Evolutionary conservation across 352 stramenopile genomes (phyloP), one percentile per base, ranked within the genome.

Genomic region (Phytopythium kandeliae): DNA sequence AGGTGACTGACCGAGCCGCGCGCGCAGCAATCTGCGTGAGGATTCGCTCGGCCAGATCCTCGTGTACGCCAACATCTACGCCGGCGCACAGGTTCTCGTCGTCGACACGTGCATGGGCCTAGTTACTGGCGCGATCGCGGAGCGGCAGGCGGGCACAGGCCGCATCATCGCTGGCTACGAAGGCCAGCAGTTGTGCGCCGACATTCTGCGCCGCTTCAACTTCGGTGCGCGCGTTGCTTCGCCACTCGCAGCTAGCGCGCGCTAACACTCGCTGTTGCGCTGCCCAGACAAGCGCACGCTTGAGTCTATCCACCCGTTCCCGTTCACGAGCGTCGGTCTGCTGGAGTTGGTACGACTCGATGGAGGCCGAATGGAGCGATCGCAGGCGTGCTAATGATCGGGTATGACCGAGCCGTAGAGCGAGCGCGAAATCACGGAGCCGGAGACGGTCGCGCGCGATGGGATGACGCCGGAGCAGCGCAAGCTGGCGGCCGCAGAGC

Each of bases 41-140:
- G 95, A 98, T 68, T 95, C 89, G 30, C 62, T 98, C 3, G 92
- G 85, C 2, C 91, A 97, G 51, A 92, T 98, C 30, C 70, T 98
- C 28, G 80, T 82, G 22, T 96, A 97, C 62, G 75, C 70, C 26
- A 98, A 98, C 69, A 83, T 98, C 19, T 85, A 83, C 56, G 92
- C 93, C 0, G 84, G 84, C 10, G 74, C 75, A 10, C 78, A 96
- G 38, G 89, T 97, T 17, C 63, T 98, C 13, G 76, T 98, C 0
- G 83, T 97, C 21, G 95, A 98, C 57, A 96, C 78, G 15, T 96
- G 78, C 51, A 95, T 97, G 69, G 94, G 95, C 8, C 70, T 98
- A 22, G 66, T 98, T 16, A 87, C 84, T 0, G 92, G 92, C 31
- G 80, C 85, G 24, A 87, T 97, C 51, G 83, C 90, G 7, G 85